Percentiles rank a stretch among this genome's conserved stretches.
These are phyloP conservation scores for Paecilomyces sp. DNA, from an alignment of 2,329 filamentous ascomycete genomes.

Conservation along the genomic window DNA sequence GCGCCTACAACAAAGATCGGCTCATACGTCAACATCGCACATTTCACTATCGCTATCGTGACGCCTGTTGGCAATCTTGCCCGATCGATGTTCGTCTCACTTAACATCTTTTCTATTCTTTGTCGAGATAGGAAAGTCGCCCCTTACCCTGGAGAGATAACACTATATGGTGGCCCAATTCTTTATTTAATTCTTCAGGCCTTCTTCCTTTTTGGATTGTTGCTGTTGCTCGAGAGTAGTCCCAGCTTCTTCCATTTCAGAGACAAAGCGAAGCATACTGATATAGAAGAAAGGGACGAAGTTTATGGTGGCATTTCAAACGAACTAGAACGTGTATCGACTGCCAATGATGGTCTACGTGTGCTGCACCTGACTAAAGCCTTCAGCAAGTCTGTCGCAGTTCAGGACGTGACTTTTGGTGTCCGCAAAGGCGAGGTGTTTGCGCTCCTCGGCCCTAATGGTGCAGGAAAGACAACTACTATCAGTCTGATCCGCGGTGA, in stretches of 20 bases:
- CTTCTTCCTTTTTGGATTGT: conserved; percentile 59
- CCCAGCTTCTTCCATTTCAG: conserved; percentile 52
- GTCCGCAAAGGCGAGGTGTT: conserved; percentile 77
- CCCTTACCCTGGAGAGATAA: conserved; percentile 62
- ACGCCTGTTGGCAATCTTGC: conserved; percentile 72
- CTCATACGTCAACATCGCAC: conserved; percentile 56
- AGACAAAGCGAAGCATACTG: conserved; percentile 34
- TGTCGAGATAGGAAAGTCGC: conserved; percentile 60
- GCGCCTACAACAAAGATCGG: conserved; percentile 64
- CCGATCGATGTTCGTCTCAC: conserved; percentile 64
- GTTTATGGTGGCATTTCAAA: conserved; percentile 55
- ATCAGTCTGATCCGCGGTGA: conserved; percentile 89
- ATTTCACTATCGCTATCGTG: conserved; percentile 67
- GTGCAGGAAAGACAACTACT: conserved; percentile 84
- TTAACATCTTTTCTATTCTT: conserved; percentile 78
- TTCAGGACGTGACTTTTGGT: conserved; percentile 83
- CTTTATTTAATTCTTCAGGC: conserved; percentile 73
- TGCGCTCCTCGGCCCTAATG: conserved; percentile 82
- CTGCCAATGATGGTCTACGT: conserved; percentile 61
- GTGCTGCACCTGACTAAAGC: conserved; percentile 73
- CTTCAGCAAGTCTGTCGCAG: conserved; percentile 68
- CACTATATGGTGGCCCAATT: conserved; percentile 75
- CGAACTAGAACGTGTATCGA: conserved; percentile 58
- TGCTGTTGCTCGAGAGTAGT: conserved; percentile 77
- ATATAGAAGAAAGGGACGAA: conserved; percentile 31